These are phyloP conservation scores for Fusarium cyanostomum DNA, from an alignment of 2,329 filamentous ascomycete genomes.

Conservation along the genomic window DNA sequence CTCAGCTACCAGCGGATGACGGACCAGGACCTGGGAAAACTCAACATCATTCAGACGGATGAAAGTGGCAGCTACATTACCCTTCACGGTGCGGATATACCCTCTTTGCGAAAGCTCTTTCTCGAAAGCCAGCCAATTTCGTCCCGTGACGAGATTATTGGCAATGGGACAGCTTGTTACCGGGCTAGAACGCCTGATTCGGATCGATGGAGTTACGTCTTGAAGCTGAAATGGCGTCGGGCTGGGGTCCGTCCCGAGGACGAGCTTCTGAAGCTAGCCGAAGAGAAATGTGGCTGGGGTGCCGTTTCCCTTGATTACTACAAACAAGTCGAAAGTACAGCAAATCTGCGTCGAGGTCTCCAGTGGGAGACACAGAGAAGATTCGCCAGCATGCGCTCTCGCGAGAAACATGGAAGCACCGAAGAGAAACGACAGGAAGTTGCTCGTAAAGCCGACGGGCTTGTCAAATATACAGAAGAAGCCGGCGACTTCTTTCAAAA, in stretches of 20 bases:
- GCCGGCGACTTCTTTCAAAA: conserved; percentile 26
- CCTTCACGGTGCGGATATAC: conserved; percentile 12
- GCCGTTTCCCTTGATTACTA: conserved; percentile 43
- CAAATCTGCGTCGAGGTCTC: conserved; percentile 22
- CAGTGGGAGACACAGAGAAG: conserved; percentile 24
- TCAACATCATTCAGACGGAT: conserved; percentile 38
- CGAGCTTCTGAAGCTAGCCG: conserved; percentile 45
- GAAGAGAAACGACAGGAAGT: conserved; percentile 5
- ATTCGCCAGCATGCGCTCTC: conserved; percentile 6
- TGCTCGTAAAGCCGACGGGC: conserved; percentile 1
- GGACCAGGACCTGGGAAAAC: conserved; percentile 40
- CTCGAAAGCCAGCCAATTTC: conserved; percentile 45
- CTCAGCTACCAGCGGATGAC: conserved; percentile 46
- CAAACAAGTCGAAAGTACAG: conserved; percentile 31
- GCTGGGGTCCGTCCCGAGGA: conserved; percentile 44
- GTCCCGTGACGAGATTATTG: conserved; percentile 38
- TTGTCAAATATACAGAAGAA: conserved; percentile 19
- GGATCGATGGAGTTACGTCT: conserved; percentile 40
- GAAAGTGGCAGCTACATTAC: conserved; percentile 28
- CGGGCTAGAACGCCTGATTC: conserved; percentile 40
- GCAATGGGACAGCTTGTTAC: conserved; percentile 47
- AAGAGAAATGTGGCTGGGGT: conserved; percentile 43
- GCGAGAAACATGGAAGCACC: conserved; percentile 1
- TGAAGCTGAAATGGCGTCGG: conserved; percentile 50
- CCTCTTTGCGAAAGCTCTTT: conserved; percentile 41